Evolutionary conservation across 768 basidiomycete genomes (phyloP).

Genomic region (Kwoniella newhampshirensis): DNA sequence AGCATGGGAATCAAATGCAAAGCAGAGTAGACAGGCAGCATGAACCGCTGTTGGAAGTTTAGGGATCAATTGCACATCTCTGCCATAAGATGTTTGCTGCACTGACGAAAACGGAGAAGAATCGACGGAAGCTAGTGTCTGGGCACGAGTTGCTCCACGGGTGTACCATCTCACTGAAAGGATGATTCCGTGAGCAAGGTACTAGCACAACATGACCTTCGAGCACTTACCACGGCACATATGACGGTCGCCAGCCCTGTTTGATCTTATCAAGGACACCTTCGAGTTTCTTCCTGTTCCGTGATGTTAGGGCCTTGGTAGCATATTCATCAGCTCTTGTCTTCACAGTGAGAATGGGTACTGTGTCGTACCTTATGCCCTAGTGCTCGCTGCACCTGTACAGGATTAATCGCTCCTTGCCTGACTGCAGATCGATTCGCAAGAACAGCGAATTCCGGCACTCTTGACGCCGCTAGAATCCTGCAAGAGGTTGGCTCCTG

Average conservation of each 20-base stretch:
- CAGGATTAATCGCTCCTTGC: slow-evolving; percentile 61
- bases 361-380: slow-evolving; percentile 57
- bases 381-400: slow-evolving; percentile 63
- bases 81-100: slow-evolving; percentile 17
- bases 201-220: not conserved
- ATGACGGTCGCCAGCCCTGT: slow-evolving; percentile 41
- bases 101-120: slow-evolving; percentile 81
- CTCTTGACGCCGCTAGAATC: slow-evolving; percentile 70
- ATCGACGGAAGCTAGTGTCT: slow-evolving; percentile 65
- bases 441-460: slow-evolving; percentile 61
- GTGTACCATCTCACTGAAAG: slow-evolving; percentile 67
- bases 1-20: slow-evolving; percentile 84
- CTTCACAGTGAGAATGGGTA: too few relatives aligned
- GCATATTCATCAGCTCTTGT: not conserved
- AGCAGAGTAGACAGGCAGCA: slow-evolving; percentile 68
- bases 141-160: slow-evolving; percentile 68
- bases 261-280: slow-evolving; percentile 33
- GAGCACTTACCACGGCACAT: slow-evolving; percentile 51
- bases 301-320: slow-evolving; percentile 38
- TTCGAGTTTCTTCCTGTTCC: slow-evolving; percentile 37
- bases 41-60: slow-evolving; percentile 42
- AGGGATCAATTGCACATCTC: not conserved
- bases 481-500: slow-evolving; percentile 53
- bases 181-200: slow-evolving; percentile 1
- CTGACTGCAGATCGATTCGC: slow-evolving; percentile 67